phyloP scores from a whole-genome alignment of 1,284 basidiomycete genomes.

The Cryptococcus sp. region DNA sequence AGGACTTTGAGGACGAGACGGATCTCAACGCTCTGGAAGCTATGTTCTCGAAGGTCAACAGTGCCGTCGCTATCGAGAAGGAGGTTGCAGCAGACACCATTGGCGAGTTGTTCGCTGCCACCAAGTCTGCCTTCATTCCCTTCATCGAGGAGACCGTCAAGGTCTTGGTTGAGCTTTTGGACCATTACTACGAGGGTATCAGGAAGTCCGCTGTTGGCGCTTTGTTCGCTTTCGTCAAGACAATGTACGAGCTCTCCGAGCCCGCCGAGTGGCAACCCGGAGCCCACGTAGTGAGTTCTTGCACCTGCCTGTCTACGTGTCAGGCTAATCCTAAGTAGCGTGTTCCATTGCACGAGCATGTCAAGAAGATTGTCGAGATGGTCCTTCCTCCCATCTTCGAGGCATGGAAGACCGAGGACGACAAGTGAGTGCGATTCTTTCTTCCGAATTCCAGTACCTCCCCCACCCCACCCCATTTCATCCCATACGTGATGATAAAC shows the following conservation, averaged over 20 bases:
- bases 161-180: constrained; percentile 78
- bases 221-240: constrained; percentile 85
- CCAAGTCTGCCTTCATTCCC: constrained; percentile 83
- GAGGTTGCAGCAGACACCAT: constrained; percentile 98
- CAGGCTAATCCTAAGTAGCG: constrained; percentile 17
- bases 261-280: constrained; percentile 82
- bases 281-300: constrained; percentile 60
- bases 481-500: constrained; percentile 61
- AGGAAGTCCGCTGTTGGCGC: constrained; percentile 90
- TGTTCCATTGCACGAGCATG: constrained; percentile 69
- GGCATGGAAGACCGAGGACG: constrained; percentile 92
- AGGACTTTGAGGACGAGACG: constrained; percentile 72
- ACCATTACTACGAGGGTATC: constrained; percentile 98
- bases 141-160: constrained; percentile 70
- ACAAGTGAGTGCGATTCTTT: constrained; percentile 73
- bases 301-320: not conserved
- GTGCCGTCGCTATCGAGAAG: constrained; percentile 97
- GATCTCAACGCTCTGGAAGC: constrained; percentile 77
- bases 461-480: constrained; percentile 7
- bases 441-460: constrained; percentile 1
- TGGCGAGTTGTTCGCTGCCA: constrained; percentile 84
- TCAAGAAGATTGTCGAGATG: constrained; percentile 79
- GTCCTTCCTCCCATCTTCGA: constrained; percentile 77
- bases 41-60: constrained; percentile 71
- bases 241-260: constrained; percentile 86